phyloP scores from a whole-genome alignment of 78 protist genomes.

The Bodo saltans region DNA sequence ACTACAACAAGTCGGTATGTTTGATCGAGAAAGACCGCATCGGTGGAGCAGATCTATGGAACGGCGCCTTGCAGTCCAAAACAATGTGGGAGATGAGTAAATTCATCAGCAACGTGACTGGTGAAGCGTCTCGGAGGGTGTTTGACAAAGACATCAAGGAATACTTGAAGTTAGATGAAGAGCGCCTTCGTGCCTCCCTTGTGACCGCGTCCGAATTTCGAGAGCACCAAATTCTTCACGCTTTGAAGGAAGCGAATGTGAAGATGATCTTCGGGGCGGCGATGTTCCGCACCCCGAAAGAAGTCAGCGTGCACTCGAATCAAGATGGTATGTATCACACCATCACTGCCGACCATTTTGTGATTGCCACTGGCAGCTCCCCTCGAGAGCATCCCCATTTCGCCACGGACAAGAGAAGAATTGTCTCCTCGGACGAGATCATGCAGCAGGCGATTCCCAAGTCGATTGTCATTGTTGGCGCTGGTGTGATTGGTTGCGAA shows the following conservation, averaged over 20 bases:
- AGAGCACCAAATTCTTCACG: not conserved
- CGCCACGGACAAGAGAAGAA: not conserved
- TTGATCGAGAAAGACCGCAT: conserved; percentile 11
- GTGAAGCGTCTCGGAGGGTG: not conserved
- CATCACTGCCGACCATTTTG: conserved; percentile 3
- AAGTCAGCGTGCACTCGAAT: not conserved
- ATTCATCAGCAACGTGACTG: not conserved
- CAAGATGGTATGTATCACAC: not conserved
- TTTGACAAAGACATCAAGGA: not conserved
- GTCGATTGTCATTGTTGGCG: not conserved
- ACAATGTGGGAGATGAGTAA: conserved; percentile 21
- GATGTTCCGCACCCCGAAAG: not conserved
- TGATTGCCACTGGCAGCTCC: conserved; percentile 25
- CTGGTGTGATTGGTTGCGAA: not conserved
- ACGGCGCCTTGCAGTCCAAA: conserved; percentile 30
- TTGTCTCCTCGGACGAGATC: conserved; percentile 23
- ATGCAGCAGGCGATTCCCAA: not conserved
- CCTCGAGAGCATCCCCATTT: not conserved
- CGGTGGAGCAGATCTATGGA: conserved; percentile 26
- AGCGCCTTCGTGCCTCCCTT: not conserved
- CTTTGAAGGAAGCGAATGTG: not conserved
- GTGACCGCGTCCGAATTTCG: not conserved
- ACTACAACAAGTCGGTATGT: not conserved
- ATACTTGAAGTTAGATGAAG: not conserved
- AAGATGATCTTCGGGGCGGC: not conserved